Evolutionary conservation across 164 flowering plant species (phyloP), one percentile per base, ranked within the genome.

Genomic region (Piper longum): DNA sequence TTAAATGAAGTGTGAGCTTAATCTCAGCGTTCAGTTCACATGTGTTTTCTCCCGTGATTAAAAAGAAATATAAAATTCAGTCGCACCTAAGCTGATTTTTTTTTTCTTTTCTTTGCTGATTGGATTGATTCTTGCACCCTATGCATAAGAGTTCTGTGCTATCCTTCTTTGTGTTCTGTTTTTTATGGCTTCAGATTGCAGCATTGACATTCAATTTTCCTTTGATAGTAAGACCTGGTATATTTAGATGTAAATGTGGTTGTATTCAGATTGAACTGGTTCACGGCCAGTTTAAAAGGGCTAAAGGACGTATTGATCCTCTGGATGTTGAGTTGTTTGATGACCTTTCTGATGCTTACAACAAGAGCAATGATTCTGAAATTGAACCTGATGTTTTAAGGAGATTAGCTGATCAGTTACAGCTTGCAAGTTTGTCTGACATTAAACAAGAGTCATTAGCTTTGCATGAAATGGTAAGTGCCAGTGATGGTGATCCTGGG

Each of bases 381-480:
- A 57, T 71, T 11, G 88, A 90, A 70, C 80, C 80, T 61, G 78
- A 67, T 72, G 74, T 87, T 61, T 58, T 90, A 41, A 79, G 71
- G 72, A 78, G 85, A 72, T 67, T 85, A 66, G 81, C 87, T 60
- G 84, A 86, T 7, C 88, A 84, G 72, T 70, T 93, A 56, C 88
- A 86, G 69, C 73, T 93, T 54, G 72, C 69, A 71, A 75, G 75
- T 61, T 77, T 90, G 67, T 65, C 72, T 51, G 96, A 93, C 62
- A 81, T 93, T 57, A 88, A 78, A 12, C 89, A 85, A 67, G 98
- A 93, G 73, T 90, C 96, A 39, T 66, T 86, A 36, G 90, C 95
- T 65, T 74, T 93, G 67, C 96, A 85, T 73, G 97, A 93, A 71
- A 82, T 88, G 90, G 93, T 92, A 68, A 60, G 60, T 69, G 62